These are phyloP conservation scores for Zygoascus flipseniorum DNA, from an alignment of 805 yeast genomes.

Conservation along the genomic window DNA sequence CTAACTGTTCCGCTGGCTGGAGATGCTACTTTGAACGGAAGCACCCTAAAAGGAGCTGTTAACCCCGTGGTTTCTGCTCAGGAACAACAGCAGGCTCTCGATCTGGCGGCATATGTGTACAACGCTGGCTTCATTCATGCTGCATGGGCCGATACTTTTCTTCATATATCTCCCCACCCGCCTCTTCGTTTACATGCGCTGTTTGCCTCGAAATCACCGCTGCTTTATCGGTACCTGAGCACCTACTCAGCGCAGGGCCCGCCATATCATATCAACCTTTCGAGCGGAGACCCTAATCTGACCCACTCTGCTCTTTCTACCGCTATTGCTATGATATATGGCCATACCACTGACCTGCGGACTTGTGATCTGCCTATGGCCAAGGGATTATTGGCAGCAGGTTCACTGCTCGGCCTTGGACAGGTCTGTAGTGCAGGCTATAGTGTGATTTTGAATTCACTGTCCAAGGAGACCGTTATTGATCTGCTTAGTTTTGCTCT, in stretches of 20 bases:
- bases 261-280: slow-evolving; percentile 22
- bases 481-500: slow-evolving; percentile 21
- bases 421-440: slow-evolving; percentile 21
- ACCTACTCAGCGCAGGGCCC: slow-evolving; percentile 19
- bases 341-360: slow-evolving; percentile 19
- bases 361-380: slow-evolving; percentile 17
- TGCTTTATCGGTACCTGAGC: slow-evolving; percentile 20
- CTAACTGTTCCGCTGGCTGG: slow-evolving; percentile 1
- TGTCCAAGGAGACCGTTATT: slow-evolving; percentile 16
- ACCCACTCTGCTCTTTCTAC: slow-evolving; percentile 22
- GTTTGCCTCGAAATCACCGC: slow-evolving; percentile 26
- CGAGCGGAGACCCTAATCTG: slow-evolving; percentile 18
- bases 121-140: slow-evolving; percentile 27
- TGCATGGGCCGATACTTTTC: slow-evolving; percentile 29
- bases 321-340: slow-evolving; percentile 28
- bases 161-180: slow-evolving; percentile 20
- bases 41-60: neutral
- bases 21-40: neutral
- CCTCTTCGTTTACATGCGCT: slow-evolving; percentile 27
- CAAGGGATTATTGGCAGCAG: slow-evolving; percentile 25
- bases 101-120: slow-evolving; percentile 22
- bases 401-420: slow-evolving; percentile 22
- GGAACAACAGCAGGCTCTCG: slow-evolving; percentile 6
- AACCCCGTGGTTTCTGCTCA: neutral
- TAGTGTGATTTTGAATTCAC: slow-evolving; percentile 10